Base-by-base conservation (phyloP, 371 early-diverging fungal species). In the Lichtheimia hyalospora region DNA sequence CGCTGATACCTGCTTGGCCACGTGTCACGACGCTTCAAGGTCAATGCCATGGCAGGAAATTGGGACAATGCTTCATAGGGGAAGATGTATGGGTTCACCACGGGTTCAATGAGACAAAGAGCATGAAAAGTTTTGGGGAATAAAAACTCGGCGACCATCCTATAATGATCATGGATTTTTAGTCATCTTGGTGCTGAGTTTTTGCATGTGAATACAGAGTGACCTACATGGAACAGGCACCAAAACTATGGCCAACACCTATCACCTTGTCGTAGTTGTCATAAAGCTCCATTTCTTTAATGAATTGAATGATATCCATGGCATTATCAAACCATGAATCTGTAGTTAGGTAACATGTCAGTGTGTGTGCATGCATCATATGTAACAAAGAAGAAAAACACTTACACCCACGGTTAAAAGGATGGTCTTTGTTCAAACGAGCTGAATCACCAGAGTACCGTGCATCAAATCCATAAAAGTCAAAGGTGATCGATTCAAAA, bases 361-460 rank as follows among this genome's bases (percentile, higher is more conserved):
- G 18, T 43, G 6, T 43, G 44, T 6, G 18, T 43, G n/a, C n/a
- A n/a, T n/a, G n/a, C 44, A 46, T n/a, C 5, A 1, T 46, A 15
- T n/a, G n/a, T 10, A 16, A 16, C 46, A 16, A 3, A 46, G 7
- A 28, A 25, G 25, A 25, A 25, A 28, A 28, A 7, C 1, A 1
- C 46, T 46, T 46, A 46, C 46, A 46, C 5, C 8, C 15, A 6
- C 10, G 16, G 7, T 16, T 46, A 15, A 46, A 46, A 16, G 20
- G 16, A 8, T 46, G n/a, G 5, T 56, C 66, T 8, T 62, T 62
- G 28, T 77, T 77, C 3, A 70, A 20, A 1, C 70, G 65, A 28
- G 73, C 75, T 12, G 73, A 72, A 52, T 77, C 78, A 6, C 78
- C 78, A 57, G 74, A 73, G n/a, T 63, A 71, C 42, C 79, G 74